Base-by-base conservation (phyloP, 2,329 filamentous ascomycete species). In the Phaeosphaeriaceae sp. region DNA sequence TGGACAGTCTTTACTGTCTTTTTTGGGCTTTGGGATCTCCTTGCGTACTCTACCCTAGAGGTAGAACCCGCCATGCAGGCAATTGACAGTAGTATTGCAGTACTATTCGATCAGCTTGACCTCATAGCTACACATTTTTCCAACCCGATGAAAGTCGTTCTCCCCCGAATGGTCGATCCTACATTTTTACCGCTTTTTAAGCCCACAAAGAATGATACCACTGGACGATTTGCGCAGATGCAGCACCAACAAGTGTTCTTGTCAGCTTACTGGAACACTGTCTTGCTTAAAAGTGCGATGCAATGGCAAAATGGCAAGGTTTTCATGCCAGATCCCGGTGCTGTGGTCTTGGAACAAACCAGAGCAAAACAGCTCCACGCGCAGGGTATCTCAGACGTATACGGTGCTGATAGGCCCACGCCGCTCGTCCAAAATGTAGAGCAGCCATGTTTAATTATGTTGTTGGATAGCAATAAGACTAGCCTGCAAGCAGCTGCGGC, bases 21-120 rank as follows among this genome's bases (percentile, higher is more conserved):
- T 32, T 72, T 74, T 41, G 71, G 72, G 12, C 58, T 70, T 16
- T 73, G 68, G 66, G 72, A 74, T 40, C 47, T 74, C 18, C 53
- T 70, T 53, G 64, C 70, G 38, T 74, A 68, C 43, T 61, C 66
- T 2, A 37, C 46, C 2, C 46, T 72, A 39, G 64, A 70, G 9
- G 59, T 63, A 32, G 55, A 63, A 21, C 54, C 50, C 8, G 69
- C 65, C 3, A 55, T 67, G 42, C 56, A 56, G 21, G 68, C 68
- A 4, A 66, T 74, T 34, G 60, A 69, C 17, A 60, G 59, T 33
- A 73, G 66, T 43, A 66, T 74, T 17, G 59, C 61, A 16, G 57
- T 63, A 33, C 52, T 74, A 28, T 71, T 74, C 39, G 58, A 61
- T 34, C 63, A 69, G 34, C 67, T 74, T 34, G 62, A 74, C 44